Percentiles rank a stretch among this genome's conserved stretches.
Evolutionary conservation across 2,329 filamentous ascomycete species (phyloP).

Genomic region (Fusarium sp.): DNA sequence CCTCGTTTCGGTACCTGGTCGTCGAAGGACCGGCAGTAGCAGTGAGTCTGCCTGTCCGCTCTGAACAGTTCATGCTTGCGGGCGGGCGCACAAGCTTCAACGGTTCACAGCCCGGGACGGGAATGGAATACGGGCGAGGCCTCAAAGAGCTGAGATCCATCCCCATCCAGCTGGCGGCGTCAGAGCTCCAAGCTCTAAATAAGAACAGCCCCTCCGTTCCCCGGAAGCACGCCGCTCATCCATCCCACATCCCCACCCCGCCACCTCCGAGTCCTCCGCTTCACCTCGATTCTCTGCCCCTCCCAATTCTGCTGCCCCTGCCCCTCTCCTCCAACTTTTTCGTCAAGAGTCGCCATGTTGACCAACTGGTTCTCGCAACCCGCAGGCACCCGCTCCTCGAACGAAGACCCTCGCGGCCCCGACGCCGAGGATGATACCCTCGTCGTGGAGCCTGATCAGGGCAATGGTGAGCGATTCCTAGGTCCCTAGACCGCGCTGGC

Average conservation of each 20-base stretch:
- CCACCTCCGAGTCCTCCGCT: constrained; percentile 40
- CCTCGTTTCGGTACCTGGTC: constrained; percentile 48
- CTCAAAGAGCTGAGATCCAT: not conserved
- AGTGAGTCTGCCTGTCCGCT: constrained; percentile 35
- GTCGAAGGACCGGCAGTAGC: constrained; percentile 47
- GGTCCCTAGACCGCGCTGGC: constrained; percentile 11
- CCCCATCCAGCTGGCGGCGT: constrained; percentile 12
- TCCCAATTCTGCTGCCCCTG: constrained; percentile 19
- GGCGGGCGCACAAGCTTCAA: constrained; percentile 3
- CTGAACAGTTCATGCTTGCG: constrained; percentile 1
- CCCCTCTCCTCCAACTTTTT: constrained; percentile 32
- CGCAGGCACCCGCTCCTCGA: constrained; percentile 65
- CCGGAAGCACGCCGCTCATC: constrained; percentile 33
- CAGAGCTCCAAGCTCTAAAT: constrained; percentile 33
- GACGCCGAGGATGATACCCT: constrained; percentile 76
- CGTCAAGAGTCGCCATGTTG: constrained; percentile 51
- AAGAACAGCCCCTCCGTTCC: constrained; percentile 30
- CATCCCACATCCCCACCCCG: constrained; percentile 42
- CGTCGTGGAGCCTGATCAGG: constrained; percentile 90
- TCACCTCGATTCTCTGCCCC: constrained; percentile 24
- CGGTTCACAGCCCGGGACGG: not conserved
- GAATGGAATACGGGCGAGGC: constrained; percentile 1
- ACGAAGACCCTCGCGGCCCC: constrained; percentile 63
- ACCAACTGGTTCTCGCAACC: constrained; percentile 56
- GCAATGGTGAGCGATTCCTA: constrained; percentile 75